These are phyloP conservation scores for Sugiyamaella neomexicana DNA, from an alignment of 1,139 yeast genomes.

Conservation along the genomic window DNA sequence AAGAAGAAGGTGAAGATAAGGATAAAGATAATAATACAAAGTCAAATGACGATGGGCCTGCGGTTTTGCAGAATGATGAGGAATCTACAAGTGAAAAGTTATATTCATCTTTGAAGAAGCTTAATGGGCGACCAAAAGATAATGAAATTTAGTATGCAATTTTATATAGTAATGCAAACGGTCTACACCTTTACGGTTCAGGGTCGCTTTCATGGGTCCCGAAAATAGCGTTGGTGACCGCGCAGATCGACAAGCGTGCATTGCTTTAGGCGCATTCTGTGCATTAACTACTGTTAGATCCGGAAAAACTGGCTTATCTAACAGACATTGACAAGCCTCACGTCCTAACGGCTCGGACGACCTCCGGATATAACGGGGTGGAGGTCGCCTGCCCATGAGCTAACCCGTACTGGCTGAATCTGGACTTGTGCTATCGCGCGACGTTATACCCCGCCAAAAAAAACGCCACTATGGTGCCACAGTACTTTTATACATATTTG, in stretches of 20 bases:
- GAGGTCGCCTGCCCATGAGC: no score
- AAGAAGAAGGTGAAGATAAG: background rate
- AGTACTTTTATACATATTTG: no score
- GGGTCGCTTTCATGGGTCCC: no score
- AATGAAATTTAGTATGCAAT: slow-evolving; percentile 6
- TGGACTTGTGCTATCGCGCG: no score
- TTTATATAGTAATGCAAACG: background rate
- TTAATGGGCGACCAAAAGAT: slow-evolving; percentile 2
- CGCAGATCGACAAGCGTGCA: no score
- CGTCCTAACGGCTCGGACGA: background rate
- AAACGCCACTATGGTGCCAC: no score
- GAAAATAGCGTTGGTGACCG: no score
- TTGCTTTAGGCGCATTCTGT: no score
- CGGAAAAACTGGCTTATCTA: background rate
- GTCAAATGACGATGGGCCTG: background rate
- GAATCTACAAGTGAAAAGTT: slow-evolving; percentile 4
- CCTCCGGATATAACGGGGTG: background rate
- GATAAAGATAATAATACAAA: no score
- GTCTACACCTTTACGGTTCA: no score
- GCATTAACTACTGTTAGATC: background rate
- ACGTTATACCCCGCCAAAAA: no score
- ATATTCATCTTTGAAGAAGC: slow-evolving; percentile 6
- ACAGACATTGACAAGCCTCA: background rate
- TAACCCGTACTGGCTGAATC: no score
- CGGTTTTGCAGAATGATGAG: background rate